These are phyloP conservation scores for Tulasnella sp. DNA, from an alignment of 768 basidiomycete genomes.

Conservation along the genomic window DNA sequence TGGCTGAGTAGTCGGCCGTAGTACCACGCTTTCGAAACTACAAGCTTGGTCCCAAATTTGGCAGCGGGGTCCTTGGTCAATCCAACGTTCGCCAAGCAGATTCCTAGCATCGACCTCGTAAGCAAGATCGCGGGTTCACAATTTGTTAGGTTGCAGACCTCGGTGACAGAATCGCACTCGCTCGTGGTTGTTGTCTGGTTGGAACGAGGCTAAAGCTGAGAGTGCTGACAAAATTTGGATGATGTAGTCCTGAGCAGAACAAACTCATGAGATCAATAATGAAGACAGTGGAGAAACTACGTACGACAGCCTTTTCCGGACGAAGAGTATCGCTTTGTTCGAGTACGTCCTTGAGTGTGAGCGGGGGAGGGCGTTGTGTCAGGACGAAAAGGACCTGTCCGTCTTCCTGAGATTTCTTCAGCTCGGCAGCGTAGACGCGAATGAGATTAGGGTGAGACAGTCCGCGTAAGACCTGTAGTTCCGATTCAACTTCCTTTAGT, in stretches of 20 bases:
- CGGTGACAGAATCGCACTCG: slow-evolving; percentile 51
- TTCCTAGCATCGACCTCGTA: slow-evolving; percentile 43
- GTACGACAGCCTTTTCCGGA: slow-evolving; percentile 64
- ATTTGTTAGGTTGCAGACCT: slow-evolving; percentile 41
- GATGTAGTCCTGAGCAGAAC: slow-evolving; percentile 59
- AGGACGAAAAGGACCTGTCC: slow-evolving; percentile 61
- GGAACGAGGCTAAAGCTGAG: slow-evolving; percentile 10
- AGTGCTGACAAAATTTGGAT: slow-evolving; percentile 31
- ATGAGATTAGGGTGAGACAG: slow-evolving; percentile 66
- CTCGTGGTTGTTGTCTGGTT: slow-evolving; percentile 25
- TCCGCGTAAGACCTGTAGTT: slow-evolving; percentile 51
- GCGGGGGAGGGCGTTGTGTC: slow-evolving; percentile 63
- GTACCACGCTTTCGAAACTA: slow-evolving; percentile 70
- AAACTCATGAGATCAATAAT: not conserved
- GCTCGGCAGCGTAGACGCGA: slow-evolving; percentile 62
- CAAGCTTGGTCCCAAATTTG: slow-evolving; percentile 58
- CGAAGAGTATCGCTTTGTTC: slow-evolving; percentile 71
- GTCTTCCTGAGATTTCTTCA: slow-evolving; percentile 49
- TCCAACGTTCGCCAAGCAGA: slow-evolving; percentile 58
- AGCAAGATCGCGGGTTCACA: too few species aligned
- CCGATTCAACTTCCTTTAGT: slow-evolving; percentile 49
- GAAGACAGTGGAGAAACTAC: slow-evolving; percentile 32
- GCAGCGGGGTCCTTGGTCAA: slow-evolving; percentile 52
- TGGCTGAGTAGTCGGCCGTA: slow-evolving; percentile 70
- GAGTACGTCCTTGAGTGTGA: slow-evolving; percentile 69